Base-by-base conservation (phyloP, 2,329 filamentous ascomycete genomes). In the Fusarium illudens region DNA sequence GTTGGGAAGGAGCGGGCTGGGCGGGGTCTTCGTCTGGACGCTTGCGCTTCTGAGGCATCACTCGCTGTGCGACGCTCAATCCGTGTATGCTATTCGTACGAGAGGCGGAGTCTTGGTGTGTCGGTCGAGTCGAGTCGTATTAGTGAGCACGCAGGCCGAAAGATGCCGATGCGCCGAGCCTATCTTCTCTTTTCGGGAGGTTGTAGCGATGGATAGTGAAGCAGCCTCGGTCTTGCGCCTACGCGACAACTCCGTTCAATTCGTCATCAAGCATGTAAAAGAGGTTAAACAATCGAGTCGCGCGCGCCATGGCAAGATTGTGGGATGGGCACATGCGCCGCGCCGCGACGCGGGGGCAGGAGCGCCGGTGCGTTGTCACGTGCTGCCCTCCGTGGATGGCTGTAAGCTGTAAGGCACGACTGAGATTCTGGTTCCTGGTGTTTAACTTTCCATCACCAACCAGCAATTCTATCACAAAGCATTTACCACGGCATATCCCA, bases 21-120 rank as follows among this genome's bases (percentile, higher is more conserved):
- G 64, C 58, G 54, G 70, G 62, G 39, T 77, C 73, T 67, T 74
- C 72, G 42, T 73, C 70, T 49, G 71, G 73, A 65, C 73, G 76
- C 66, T 79, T 80, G 71, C 79, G 78, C 73, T 80, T 81, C 65
- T 72, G 70, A 66, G 79, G 75, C 78, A 79, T 79, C 59, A 66
- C 67, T 70, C 59, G 66, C 67, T 70, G 44, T 70, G 63, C 67
- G 60, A 70, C 56, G 63, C 67, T 59, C 34, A 30, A 32, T 46
- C 30, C n/a, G 52, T 42, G n/a, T 17, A 30, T 44, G 39, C 11
- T 20, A 42, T 30, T 56, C 25, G 30, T 57, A 20, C n/a, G 36
- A 27, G 49, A 39, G n/a, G 34, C 13, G 10, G 32, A 11, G 12
- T 22, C 37, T 22, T 20, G 10, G n/a, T 33, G 42, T 50, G 22